A percentile compares a stretch with the other conserved stretches of the same genome.
phyloP scores from a whole-genome alignment of 2,329 filamentous ascomycete species.

The Nemania abortiva region DNA sequence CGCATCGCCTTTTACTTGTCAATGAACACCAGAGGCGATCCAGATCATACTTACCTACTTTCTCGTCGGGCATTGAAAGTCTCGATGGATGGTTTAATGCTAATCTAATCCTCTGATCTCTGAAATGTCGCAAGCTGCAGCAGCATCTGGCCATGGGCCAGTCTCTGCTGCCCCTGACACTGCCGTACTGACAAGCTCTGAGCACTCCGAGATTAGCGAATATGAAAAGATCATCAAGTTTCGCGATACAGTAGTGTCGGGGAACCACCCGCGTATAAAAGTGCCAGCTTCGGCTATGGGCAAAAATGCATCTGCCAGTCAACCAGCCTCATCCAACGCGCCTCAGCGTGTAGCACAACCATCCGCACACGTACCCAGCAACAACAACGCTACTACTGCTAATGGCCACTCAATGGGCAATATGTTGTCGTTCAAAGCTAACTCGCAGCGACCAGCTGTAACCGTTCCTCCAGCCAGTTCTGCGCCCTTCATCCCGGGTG shows the following conservation, averaged over 20 bases:
- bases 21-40: conserved; percentile 17
- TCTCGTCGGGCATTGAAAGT: conserved; percentile 26
- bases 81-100: conserved; percentile 35
- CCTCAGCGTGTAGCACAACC: conserved; percentile 43
- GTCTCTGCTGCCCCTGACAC: conserved; percentile 27
- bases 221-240: conserved; percentile 86
- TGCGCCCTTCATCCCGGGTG: conserved; percentile 52
- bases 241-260: conserved; percentile 83
- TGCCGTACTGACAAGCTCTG: conserved; percentile 46
- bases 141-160: conserved; percentile 39
- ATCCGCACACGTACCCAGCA: conserved; percentile 35
- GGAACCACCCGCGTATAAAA: conserved; percentile 76
- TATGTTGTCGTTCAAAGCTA: conserved; percentile 53
- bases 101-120: conserved; percentile 26
- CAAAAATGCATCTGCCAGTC: conserved; percentile 43
- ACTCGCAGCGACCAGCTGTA: conserved; percentile 53
- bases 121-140: conserved; percentile 40
- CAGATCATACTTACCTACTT: conserved; percentile 22
- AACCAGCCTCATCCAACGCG: conserved; percentile 43
- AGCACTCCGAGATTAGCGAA: conserved; percentile 71
- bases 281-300: conserved; percentile 55
- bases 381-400: conserved; percentile 38
- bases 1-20: conserved; percentile 26
- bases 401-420: conserved; percentile 50
- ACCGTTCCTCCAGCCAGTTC: conserved; percentile 41